phyloP scores from a whole-genome alignment of 2,329 filamentous ascomycete genomes.

The Acarospora socialis region DNA sequence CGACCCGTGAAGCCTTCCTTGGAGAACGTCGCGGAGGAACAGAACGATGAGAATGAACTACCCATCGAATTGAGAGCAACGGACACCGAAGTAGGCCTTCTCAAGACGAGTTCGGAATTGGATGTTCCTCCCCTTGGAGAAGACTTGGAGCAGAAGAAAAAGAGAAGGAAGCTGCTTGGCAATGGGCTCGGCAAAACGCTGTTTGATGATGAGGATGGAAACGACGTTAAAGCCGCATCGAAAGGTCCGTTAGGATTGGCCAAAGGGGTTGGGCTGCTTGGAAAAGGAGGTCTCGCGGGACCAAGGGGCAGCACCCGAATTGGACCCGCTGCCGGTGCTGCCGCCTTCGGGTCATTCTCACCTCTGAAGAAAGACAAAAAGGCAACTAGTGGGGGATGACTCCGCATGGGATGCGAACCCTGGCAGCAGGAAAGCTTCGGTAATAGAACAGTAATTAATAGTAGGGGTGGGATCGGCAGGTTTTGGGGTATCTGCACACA shows the following conservation, averaged over 20 bases:
- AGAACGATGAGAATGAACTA: constrained; percentile 11
- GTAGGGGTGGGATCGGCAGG: no score
- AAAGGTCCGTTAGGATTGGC: constrained; percentile 11
- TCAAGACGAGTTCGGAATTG: constrained; percentile 6
- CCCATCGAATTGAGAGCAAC: constrained; percentile 3
- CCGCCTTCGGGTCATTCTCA: constrained; percentile 48
- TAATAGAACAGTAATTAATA: no score
- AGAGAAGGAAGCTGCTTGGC: constrained; percentile 60
- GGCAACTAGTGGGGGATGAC: constrained; percentile 43
- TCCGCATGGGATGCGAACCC: no score
- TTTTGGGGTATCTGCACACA: no score
- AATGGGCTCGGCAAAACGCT: constrained; percentile 47
- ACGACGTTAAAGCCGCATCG: constrained; percentile 25
- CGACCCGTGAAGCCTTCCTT: constrained; percentile 11
- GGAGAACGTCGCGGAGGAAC: constrained; percentile 19
- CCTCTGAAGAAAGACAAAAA: constrained; percentile 58
- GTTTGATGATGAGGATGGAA: constrained; percentile 56
- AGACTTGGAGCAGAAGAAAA: constrained; percentile 36
- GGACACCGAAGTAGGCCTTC: no score
- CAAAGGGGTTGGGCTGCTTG: constrained; percentile 16
- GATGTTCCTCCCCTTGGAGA: constrained; percentile 20
- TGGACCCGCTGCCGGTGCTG: constrained; percentile 20
- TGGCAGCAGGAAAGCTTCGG: no score
- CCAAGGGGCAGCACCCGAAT: constrained; percentile 13
- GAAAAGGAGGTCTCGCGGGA: constrained; percentile 18